Evolutionary conservation across 164 flowering plant genomes (phyloP).

Genomic region (Macadamia tetraphylla): DNA sequence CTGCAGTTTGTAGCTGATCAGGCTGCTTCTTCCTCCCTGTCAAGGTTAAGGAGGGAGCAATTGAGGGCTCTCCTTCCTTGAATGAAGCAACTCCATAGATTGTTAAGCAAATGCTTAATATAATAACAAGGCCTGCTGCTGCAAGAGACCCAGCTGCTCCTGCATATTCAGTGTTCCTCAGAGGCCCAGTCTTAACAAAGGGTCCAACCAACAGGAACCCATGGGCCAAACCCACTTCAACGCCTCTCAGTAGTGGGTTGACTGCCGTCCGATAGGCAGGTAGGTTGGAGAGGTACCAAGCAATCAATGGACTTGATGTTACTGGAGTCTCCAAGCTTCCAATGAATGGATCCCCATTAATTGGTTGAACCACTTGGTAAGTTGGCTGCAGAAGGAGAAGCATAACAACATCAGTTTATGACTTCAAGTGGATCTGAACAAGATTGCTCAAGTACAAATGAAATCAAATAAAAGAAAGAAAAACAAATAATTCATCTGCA

Average conservation of each 20-base stretch:
- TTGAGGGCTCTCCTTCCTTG: conserved; percentile 70
- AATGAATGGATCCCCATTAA: conserved; percentile 97
- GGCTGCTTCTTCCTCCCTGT: conserved; percentile 92
- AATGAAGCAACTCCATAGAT: conserved; percentile 70
- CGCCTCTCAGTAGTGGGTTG: conserved; percentile 82
- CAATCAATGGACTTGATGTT: conserved; percentile 91
- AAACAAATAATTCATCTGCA: conserved; percentile 4
- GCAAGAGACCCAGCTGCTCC: conserved; percentile 84
- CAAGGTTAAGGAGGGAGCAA: conserved; percentile 65
- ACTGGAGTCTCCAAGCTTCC: conserved; percentile 95
- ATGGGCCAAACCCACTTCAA: conserved; percentile 92
- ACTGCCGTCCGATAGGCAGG: conserved; percentile 94
- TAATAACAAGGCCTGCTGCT: conserved; percentile 77
- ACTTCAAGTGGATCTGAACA: no score
- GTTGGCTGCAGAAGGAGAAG: conserved; percentile 65
- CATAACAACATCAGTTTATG: no score
- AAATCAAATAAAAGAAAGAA: no score
- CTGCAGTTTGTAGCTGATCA: conserved; percentile 70
- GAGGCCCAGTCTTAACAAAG: conserved; percentile 84
- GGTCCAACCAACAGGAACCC: conserved; percentile 89
- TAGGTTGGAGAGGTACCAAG: conserved; percentile 98
- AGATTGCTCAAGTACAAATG: no score
- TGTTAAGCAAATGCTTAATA: conserved; percentile 78
- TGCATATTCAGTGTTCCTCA: conserved; percentile 65
- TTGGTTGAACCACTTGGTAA: conserved; percentile 86